Evolutionary conservation across 495 filamentous ascomycete species (phyloP).

Genomic region (Podospora anserina): DNA sequence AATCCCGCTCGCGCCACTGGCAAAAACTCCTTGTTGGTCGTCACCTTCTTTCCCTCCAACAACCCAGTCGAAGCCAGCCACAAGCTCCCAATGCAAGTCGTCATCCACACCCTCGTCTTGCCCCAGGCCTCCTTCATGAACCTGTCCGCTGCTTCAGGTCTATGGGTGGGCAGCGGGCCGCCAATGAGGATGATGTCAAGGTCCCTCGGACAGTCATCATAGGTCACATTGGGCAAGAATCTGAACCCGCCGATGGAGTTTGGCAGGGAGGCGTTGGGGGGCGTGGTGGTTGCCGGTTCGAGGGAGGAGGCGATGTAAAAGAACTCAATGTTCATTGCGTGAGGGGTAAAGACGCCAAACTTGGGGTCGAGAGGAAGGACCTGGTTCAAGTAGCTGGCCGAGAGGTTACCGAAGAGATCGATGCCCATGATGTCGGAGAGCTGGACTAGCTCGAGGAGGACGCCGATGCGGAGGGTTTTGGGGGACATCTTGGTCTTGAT

Average conservation of each 20-base stretch:
- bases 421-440: conserved; percentile 27
- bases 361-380: conserved; percentile 10
- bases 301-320: conserved; percentile 25
- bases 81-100: conserved; percentile 27
- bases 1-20: conserved; percentile 11
- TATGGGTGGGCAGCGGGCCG: conserved; percentile 23
- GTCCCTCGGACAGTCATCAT: conserved; percentile 27
- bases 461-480: conserved; percentile 24
- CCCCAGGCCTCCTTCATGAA: conserved; percentile 28
- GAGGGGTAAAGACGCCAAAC: background rate
- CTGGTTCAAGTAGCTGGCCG: conserved; percentile 14
- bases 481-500: background rate
- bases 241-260: conserved; percentile 5
- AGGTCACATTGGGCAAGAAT: conserved; percentile 22
- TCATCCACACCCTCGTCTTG: conserved; percentile 25
- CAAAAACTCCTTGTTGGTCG: conserved; percentile 23
- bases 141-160: conserved; percentile 18
- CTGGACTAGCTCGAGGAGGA: conserved; percentile 27
- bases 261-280: background rate
- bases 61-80: conserved; percentile 24
- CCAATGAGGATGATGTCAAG: conserved; percentile 26
- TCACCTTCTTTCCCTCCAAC: conserved; percentile 21
- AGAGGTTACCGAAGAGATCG: conserved; percentile 29
- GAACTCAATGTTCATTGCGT: conserved; percentile 26
- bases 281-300: conserved; percentile 17